These are phyloP conservation scores for Picochlorum sp. DNA, from an alignment of 139 green algal species.

Conservation along the genomic window DNA sequence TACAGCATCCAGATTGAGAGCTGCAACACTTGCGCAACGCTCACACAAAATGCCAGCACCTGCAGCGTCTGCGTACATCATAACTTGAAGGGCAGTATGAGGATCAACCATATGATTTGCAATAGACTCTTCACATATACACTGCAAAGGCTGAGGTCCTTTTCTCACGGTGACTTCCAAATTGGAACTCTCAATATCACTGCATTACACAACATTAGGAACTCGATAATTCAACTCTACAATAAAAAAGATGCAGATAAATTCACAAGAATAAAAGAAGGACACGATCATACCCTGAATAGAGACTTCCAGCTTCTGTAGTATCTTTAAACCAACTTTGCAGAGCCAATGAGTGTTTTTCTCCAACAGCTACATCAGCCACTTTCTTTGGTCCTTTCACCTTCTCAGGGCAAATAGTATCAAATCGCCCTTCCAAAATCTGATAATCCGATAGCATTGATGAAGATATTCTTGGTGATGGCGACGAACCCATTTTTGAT, in stretches of 20 bases:
- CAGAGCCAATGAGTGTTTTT: conserved; percentile 83
- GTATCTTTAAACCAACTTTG: conserved; percentile 40
- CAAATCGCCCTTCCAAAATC: not conserved
- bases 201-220: too few relatives aligned
- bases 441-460: not conserved
- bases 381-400: conserved; percentile 52
- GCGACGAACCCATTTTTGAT: not conserved
- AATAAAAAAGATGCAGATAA: not conserved
- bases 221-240: not conserved
- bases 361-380: conserved; percentile 57
- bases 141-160: conserved; percentile 36
- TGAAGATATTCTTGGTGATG: not conserved
- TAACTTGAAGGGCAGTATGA: conserved; percentile 48
- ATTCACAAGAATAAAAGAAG: not conserved
- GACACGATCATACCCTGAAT: too few relatives aligned
- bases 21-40: conserved; percentile 50
- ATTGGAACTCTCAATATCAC: too few relatives aligned
- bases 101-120: conserved; percentile 62
- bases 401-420: conserved; percentile 5
- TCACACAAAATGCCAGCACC: conserved; percentile 45
- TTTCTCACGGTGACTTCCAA: too few relatives aligned
- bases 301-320: not conserved
- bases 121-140: conserved; percentile 57
- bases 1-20: conserved; percentile 65
- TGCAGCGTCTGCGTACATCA: conserved; percentile 70